These are phyloP conservation scores for Fusarium mundagurra DNA, from an alignment of 2,329 filamentous ascomycete species.

Conservation along the genomic window DNA sequence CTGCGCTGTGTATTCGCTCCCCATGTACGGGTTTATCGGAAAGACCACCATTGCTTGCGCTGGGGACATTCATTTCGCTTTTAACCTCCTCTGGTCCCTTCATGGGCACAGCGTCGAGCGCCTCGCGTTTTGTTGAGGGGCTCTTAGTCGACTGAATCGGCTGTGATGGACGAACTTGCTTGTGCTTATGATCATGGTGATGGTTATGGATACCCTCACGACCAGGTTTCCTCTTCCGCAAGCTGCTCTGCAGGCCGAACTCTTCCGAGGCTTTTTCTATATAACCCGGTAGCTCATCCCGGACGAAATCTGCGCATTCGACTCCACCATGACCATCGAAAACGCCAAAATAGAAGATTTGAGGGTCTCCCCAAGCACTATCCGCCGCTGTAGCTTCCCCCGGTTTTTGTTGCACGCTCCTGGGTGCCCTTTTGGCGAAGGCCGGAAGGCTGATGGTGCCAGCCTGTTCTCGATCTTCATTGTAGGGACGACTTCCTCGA, in stretches of 20 bases:
- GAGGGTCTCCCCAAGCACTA: slow-evolving; percentile 85
- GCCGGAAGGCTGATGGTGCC: slow-evolving; percentile 93
- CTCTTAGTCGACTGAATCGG: slow-evolving; percentile 16
- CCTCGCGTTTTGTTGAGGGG: slow-evolving; percentile 37
- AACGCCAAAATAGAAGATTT: slow-evolving; percentile 96
- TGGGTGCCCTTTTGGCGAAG: slow-evolving; percentile 85
- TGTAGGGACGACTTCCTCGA: slow-evolving; percentile 85
- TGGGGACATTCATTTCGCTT: slow-evolving; percentile 49
- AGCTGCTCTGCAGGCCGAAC: slow-evolving; percentile 82
- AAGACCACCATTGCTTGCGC: slow-evolving; percentile 46
- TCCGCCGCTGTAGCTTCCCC: slow-evolving; percentile 76
- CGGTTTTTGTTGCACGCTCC: slow-evolving; percentile 63
- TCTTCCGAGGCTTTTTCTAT: slow-evolving; percentile 82
- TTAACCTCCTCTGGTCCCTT: slow-evolving; percentile 60
- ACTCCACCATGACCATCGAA: slow-evolving; percentile 95
- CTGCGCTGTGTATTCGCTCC: slow-evolving; percentile 50
- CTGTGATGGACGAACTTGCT: slow-evolving; percentile 15
- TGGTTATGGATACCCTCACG: slow-evolving; percentile 36
- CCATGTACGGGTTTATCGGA: slow-evolving; percentile 50
- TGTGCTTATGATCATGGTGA: slow-evolving; percentile 36
- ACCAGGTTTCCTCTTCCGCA: slow-evolving; percentile 60
- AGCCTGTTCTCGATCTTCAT: slow-evolving; percentile 94
- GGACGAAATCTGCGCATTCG: slow-evolving; percentile 88
- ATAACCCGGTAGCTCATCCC: slow-evolving; percentile 86
- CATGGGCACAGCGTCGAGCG: slow-evolving; percentile 54